Conservation (phyloP, 176 grass and related monocot genomes). For the Metroxylon sagu region DNA sequence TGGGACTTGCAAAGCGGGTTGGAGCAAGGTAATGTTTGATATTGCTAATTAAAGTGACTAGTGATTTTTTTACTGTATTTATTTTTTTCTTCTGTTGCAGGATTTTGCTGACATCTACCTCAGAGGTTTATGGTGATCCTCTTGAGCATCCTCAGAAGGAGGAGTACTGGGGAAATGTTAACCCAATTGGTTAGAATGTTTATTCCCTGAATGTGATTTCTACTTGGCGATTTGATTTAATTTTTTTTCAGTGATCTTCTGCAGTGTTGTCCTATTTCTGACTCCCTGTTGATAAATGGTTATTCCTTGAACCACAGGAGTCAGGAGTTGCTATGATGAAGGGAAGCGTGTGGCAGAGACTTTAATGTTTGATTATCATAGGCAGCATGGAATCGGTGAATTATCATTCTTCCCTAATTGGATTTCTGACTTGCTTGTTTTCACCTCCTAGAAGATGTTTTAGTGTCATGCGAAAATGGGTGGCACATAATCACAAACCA, state of each 20-base stretch:
- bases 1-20: conserved; percentile 84
- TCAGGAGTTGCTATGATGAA: too few relatives aligned
- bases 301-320: too few relatives aligned
- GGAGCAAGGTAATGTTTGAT: conserved; percentile 49
- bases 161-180: conserved; percentile 92
- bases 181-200: conserved; percentile 57
- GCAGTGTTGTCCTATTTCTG: conserved; percentile 13
- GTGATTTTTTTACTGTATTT: not conserved
- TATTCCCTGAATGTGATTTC: not conserved
- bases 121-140: conserved; percentile 93
- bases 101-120: conserved; percentile 78
- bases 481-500: too few relatives aligned
- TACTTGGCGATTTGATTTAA: not conserved
- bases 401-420: too few relatives aligned
- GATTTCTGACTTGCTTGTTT: too few relatives aligned
- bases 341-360: too few relatives aligned
- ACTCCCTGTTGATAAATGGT: not conserved
- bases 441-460: too few relatives aligned
- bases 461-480: too few relatives aligned
- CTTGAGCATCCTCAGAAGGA: conserved; percentile 95
- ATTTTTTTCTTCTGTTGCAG: conserved; percentile 9
- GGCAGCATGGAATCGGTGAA: too few relatives aligned
- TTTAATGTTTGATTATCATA: too few relatives aligned
- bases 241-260: not conserved
- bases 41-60: too few relatives aligned